Evolutionary conservation across 306 rosid species (phyloP), one percentile per base, ranked within the genome.

Genomic region (Leucaena leucocephala): DNA sequence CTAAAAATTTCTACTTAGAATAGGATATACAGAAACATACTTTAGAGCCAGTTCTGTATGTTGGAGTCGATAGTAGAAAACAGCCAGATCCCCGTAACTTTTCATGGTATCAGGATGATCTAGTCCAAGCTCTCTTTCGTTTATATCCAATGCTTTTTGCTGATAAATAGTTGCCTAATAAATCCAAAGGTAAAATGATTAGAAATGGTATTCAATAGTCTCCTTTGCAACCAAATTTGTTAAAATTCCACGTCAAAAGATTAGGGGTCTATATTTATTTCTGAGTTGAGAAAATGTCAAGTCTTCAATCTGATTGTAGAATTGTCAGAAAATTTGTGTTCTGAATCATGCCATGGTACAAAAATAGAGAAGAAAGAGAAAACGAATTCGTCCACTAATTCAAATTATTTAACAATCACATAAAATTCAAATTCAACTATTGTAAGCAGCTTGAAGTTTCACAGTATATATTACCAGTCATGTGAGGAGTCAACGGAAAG

Each of bases 71-170:
- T 95, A 95, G 84, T 95, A 95, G 88, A 95, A 95, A 83, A 95
- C 98, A 72, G 98, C 98, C 19, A 95, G 92, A 84, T 95, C 98
- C 76, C 98, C 98, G 58, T 95, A 95, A 83, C 98, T 95, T 87
- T 95, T 95, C 98, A 95, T 95, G 21, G 98, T 95, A 78, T 95
- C 98, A 80, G 98, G 98, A 90, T 95, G 98, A 89, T 95, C 98
- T 80, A 95, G 91, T 85, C 98, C 98, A 55, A 95, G 98, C 86
- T 95, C 98, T 85, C 98, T 92, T 82, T 95, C 98, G 61, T 95
- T 95, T 75, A 95, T 92, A 85, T 95, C 98, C 84, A 95, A 82
- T 45, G 98, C 98, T 72, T 95, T 95, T 84, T 95, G 98, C 90
- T 95, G 98, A 86, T 95, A 95, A 72, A 92, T 90, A 45, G 98